These are phyloP conservation scores for Crinitomyces ghanaensis DNA, from an alignment of 805 yeast genomes.

Conservation along the genomic window DNA sequence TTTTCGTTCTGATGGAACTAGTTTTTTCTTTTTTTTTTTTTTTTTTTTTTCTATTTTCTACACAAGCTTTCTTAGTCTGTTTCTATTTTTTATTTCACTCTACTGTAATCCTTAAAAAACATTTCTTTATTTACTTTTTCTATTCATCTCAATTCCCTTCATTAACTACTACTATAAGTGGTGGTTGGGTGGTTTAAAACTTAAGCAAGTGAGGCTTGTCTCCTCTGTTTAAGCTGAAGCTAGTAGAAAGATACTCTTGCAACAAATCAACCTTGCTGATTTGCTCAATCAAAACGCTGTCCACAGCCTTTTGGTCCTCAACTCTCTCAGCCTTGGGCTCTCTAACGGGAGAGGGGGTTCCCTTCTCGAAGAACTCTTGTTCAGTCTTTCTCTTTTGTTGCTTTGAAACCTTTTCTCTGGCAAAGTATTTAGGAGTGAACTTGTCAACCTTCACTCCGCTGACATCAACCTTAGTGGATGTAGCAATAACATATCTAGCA, in stretches of 20 bases:
- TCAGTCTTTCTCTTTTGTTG: constrained; percentile 67
- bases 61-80: too few species aligned
- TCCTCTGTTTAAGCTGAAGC: constrained; percentile 96
- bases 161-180: too few species aligned
- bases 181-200: constrained; percentile 45
- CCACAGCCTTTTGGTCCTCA: constrained; percentile 93
- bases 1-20: too few species aligned
- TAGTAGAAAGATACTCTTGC: constrained; percentile 89
- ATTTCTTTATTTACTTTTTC: too few species aligned
- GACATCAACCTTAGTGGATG: constrained; percentile 84
- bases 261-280: constrained; percentile 96
- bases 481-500: constrained; percentile 97
- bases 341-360: constrained; percentile 64
- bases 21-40: too few species aligned
- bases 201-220: constrained; percentile 97
- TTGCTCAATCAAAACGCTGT: constrained; percentile 82
- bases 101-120: too few species aligned
- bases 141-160: too few species aligned
- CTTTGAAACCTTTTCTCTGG: constrained; percentile 76
- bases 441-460: constrained; percentile 75
- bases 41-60: too few species aligned
- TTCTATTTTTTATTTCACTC: too few species aligned
- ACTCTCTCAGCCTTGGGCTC: constrained; percentile 88
- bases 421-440: constrained; percentile 90
- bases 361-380: constrained; percentile 88